Evolutionary conservation across 345 rosid species (phyloP).

Genomic region (Reutealis trisperma): DNA sequence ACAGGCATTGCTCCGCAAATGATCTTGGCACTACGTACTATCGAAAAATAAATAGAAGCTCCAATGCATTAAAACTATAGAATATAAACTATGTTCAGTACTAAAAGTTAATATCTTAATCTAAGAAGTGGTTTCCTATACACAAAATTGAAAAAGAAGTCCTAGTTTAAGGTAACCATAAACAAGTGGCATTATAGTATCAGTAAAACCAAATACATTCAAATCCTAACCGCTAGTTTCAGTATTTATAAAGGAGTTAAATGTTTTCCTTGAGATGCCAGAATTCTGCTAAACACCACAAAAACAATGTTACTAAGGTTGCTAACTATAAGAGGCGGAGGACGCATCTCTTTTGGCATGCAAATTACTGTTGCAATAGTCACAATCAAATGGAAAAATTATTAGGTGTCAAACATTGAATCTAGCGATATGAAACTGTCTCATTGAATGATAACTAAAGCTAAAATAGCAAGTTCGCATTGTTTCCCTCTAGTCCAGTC

Average conservation of each 20-base stretch:
- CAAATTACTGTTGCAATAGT: neutral
- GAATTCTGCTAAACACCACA: too few relatives aligned
- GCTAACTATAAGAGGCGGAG: neutral
- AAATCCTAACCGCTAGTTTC: neutral
- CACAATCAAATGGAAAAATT: neutral
- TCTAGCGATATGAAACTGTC: neutral
- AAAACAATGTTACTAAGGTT: too few relatives aligned
- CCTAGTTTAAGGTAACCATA: neutral
- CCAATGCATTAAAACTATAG: too few relatives aligned
- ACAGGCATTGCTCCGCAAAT: neutral
- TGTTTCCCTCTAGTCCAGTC: neutral
- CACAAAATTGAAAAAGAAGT: neutral
- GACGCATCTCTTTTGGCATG: neutral
- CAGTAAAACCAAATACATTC: neutral
- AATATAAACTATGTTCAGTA: too few relatives aligned
- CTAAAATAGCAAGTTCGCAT: neutral
- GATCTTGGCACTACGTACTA: neutral
- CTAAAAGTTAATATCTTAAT: too few relatives aligned
- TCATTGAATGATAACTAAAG: neutral
- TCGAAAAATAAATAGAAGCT: neutral
- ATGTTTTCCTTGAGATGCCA: neutral
- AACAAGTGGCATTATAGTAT: neutral
- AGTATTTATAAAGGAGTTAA: neutral
- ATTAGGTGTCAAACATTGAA: neutral
- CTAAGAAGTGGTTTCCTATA: too few relatives aligned